phyloP scores from a whole-genome alignment of 805 yeast species.

The Lachancea sp. region DNA sequence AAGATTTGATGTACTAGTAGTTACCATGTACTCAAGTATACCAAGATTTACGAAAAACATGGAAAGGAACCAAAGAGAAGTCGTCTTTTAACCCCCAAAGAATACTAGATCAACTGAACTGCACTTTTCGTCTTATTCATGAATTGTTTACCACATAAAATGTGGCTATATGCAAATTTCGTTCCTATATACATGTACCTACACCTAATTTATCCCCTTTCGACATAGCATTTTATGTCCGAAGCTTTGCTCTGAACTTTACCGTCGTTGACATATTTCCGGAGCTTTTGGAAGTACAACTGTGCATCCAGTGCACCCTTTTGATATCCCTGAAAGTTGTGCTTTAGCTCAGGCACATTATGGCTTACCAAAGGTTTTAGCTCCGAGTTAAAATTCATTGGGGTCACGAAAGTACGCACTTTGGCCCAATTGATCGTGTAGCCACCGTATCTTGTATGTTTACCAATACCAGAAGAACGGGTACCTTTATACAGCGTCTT shows the following conservation, averaged over 20 bases:
- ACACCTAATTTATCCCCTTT: slow-evolving; percentile 20
- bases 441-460: slow-evolving; percentile 62
- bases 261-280: slow-evolving; percentile 74
- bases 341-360: slow-evolving; percentile 61
- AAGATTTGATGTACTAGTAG: no score
- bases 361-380: slow-evolving; percentile 76
- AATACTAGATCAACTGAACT: no score
- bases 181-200: neutral
- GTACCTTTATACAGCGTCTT: slow-evolving; percentile 95
- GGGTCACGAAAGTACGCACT: slow-evolving; percentile 88
- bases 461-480: slow-evolving; percentile 88
- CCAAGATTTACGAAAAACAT: no score
- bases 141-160: neutral
- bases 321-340: slow-evolving; percentile 59
- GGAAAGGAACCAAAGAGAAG: no score
- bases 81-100: neutral
- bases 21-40: no score
- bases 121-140: no score
- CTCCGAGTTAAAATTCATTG: slow-evolving; percentile 39
- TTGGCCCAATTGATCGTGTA: slow-evolving; percentile 76
- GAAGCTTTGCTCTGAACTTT: slow-evolving; percentile 34
- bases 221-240: slow-evolving; percentile 24
- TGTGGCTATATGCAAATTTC: slow-evolving; percentile 1
- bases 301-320: slow-evolving; percentile 71
- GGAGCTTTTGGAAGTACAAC: slow-evolving; percentile 62